Percentiles rank a stretch among this genome's conserved stretches.
Evolutionary conservation across 257 asterid genomes (phyloP).

Genomic region (Euphrasia confusa): DNA sequence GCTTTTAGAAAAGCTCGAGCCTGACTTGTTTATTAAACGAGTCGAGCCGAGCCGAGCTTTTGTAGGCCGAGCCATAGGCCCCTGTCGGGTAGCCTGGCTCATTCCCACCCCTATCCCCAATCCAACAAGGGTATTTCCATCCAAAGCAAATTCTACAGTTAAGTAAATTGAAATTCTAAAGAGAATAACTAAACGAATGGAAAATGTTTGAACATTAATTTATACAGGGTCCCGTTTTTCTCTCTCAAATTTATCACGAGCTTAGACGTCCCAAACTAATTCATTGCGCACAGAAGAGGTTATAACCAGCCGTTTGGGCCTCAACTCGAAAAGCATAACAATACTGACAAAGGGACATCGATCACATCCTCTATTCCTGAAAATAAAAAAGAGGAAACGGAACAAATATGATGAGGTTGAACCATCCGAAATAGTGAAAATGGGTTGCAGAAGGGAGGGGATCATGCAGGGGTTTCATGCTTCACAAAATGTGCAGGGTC

Average conservation of each 20-base stretch:
- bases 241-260: background rate
- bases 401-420: background rate
- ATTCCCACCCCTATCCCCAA: no score
- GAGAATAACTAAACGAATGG: background rate
- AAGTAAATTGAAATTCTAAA: background rate
- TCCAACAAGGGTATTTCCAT: background rate
- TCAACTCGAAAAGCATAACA: background rate
- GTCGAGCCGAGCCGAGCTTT: no score
- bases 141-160: background rate
- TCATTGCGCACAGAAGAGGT: background rate
- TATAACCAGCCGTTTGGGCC: background rate
- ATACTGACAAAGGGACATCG: background rate
- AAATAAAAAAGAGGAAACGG: slow-evolving; percentile 4
- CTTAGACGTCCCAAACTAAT: background rate
- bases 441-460: no score
- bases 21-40: no score
- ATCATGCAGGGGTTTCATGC: no score
- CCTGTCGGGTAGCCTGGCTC: no score
- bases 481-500: no score
- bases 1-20: no score
- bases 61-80: no score
- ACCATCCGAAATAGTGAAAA: background rate
- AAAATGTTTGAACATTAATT: background rate
- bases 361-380: slow-evolving; percentile 39
- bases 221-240: background rate